phyloP scores from a whole-genome alignment of 306 rosid species.

The Lathyrus sativus region DNA sequence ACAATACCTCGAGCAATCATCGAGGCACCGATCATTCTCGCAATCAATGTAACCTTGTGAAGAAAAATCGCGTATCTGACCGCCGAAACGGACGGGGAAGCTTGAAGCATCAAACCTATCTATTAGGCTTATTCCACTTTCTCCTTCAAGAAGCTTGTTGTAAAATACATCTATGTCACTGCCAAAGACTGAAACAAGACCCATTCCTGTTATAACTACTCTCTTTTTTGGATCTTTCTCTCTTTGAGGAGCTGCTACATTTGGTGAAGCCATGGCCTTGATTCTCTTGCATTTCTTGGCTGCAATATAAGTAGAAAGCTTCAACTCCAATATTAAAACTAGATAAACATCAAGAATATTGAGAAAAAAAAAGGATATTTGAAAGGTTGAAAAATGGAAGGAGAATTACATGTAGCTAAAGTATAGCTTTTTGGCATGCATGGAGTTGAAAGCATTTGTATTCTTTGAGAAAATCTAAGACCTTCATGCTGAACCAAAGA shows the following conservation, averaged over 20 bases:
- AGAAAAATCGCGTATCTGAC: slow-evolving; percentile 65
- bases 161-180: slow-evolving; percentile 58
- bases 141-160: slow-evolving; percentile 66
- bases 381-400: neutral
- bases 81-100: slow-evolving; percentile 56
- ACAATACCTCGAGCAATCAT: slow-evolving; percentile 66
- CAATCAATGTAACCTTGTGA: slow-evolving; percentile 63
- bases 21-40: slow-evolving; percentile 59
- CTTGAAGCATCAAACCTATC: slow-evolving; percentile 69
- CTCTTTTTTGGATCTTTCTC: slow-evolving; percentile 73
- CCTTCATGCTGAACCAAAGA: slow-evolving; percentile 44
- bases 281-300: slow-evolving; percentile 50
- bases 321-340: neutral
- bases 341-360: neutral
- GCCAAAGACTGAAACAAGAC: slow-evolving; percentile 72
- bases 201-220: slow-evolving; percentile 76
- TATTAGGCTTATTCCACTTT: slow-evolving; percentile 73
- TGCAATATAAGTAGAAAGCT: slow-evolving; percentile 30
- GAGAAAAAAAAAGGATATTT: neutral
- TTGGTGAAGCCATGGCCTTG: slow-evolving; percentile 50
- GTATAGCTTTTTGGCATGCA: slow-evolving; percentile 17
- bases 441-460: slow-evolving; percentile 34
- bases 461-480: slow-evolving; percentile 44
- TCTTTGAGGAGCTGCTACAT: slow-evolving; percentile 58
- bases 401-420: slow-evolving; percentile 39